These are phyloP conservation scores for Backusella macrospora DNA, from an alignment of 192 early-diverging fungal genomes.

Conservation along the genomic window DNA sequence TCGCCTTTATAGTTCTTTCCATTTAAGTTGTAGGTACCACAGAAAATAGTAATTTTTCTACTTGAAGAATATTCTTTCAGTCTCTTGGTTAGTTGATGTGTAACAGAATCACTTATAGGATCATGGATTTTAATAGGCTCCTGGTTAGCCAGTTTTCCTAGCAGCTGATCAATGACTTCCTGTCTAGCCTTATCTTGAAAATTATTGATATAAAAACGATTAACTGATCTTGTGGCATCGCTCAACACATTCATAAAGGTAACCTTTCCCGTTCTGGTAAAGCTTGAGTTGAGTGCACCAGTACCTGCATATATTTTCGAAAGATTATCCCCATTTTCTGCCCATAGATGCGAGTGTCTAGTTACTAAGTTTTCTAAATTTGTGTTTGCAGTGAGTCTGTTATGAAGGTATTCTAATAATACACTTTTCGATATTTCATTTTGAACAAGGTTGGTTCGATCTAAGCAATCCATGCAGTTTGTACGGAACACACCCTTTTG, in stretches of 20 bases:
- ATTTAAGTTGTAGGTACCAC: conserved; percentile 93
- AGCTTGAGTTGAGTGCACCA: conserved; percentile 90
- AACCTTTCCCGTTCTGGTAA: conserved; percentile 88
- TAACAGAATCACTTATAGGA: conserved; percentile 54
- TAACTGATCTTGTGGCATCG: conserved; percentile 92
- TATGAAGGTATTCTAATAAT: conserved; percentile 48
- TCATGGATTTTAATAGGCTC: conserved; percentile 50
- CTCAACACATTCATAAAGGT: conserved; percentile 83
- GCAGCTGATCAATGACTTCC: conserved; percentile 87
- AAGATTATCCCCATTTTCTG: conserved; percentile 88
- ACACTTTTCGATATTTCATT: conserved; percentile 67
- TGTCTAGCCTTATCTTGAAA: conserved; percentile 95
- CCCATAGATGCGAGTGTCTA: conserved; percentile 73
- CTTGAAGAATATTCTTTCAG: conserved; percentile 60
- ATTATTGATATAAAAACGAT: conserved; percentile 93
- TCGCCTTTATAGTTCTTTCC: conserved; percentile 72
- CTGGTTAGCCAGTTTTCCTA: conserved; percentile 60
- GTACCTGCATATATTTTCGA: conserved; percentile 96
- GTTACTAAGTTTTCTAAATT: conserved; percentile 37
- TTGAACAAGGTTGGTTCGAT: conserved; percentile 99
- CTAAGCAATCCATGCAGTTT: conserved; percentile 99
- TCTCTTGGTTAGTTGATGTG: conserved; percentile 37
- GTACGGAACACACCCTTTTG: conserved; percentile 91
- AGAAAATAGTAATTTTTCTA: conserved; percentile 66
- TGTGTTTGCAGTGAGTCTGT: conserved; percentile 32